These are phyloP conservation scores for Colletotrichum liriopes DNA, from an alignment of 2,329 filamentous ascomycete species.

Conservation along the genomic window DNA sequence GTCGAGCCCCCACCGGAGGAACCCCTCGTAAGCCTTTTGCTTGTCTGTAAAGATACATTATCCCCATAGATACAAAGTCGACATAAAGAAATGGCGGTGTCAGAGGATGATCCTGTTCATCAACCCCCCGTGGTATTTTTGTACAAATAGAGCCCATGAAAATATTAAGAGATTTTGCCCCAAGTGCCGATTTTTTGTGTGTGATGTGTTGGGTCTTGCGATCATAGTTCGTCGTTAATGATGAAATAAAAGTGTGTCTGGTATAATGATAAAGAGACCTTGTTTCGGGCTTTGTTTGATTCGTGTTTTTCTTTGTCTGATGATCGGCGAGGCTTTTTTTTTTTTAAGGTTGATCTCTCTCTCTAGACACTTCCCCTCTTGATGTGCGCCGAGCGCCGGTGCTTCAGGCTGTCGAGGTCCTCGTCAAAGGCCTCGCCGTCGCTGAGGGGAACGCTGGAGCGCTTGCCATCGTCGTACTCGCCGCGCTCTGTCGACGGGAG, in stretches of 20 bases:
- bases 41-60: conserved; percentile 14
- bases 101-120: conserved; percentile 5
- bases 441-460: conserved; percentile 58
- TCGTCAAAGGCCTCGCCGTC: conserved; percentile 66
- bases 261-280: conserved; percentile 16
- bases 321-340: conserved; percentile 1
- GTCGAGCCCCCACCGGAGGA: background rate
- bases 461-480: conserved; percentile 57
- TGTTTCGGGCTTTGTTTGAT: conserved; percentile 3
- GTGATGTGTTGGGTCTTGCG: conserved; percentile 29
- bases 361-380: conserved; percentile 64
- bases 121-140: background rate
- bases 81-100: conserved; percentile 9
- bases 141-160: conserved; percentile 7
- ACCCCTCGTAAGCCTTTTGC: conserved; percentile 1
- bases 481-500: conserved; percentile 56
- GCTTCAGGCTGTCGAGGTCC: conserved; percentile 54
- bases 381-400: conserved; percentile 54
- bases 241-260: conserved; percentile 20
- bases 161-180: conserved; percentile 12
- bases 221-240: conserved; percentile 40
- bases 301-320: background rate
- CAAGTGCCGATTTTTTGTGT: conserved; percentile 16
- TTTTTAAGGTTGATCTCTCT: background rate
- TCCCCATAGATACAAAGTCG: conserved; percentile 16